Evolutionary conservation across 2,329 filamentous ascomycete species (phyloP).

Genomic region (Fonsecaea pedrosoi): DNA sequence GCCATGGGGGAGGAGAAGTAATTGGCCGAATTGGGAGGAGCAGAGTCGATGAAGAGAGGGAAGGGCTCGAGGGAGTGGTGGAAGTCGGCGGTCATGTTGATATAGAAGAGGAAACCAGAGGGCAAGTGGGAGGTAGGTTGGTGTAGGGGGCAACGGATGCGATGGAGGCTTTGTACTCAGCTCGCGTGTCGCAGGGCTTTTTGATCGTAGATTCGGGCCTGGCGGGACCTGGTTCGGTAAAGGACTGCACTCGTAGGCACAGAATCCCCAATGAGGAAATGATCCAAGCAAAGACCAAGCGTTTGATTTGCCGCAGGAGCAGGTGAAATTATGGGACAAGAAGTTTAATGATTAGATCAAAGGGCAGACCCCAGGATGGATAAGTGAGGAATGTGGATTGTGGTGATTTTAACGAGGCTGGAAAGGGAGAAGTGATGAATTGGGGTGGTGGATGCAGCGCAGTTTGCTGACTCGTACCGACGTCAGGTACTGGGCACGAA

Average conservation of each 20-base stretch:
- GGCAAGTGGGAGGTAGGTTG: not conserved
- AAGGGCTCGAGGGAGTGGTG: conserved; percentile 38
- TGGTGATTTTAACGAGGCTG: conserved; percentile 8
- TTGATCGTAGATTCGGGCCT: not conserved
- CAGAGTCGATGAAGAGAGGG: conserved; percentile 40
- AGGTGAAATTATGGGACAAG: conserved; percentile 2
- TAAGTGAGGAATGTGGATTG: not conserved
- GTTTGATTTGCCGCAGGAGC: conserved; percentile 2
- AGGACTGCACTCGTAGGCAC: not conserved
- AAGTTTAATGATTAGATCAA: conserved; percentile 1
- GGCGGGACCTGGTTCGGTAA: conserved; percentile 3
- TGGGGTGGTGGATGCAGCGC: not conserved
- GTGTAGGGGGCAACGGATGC: not conserved
- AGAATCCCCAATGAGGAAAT: conserved; percentile 6
- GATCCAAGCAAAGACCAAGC: conserved; percentile 2
- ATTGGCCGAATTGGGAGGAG: conserved; percentile 36
- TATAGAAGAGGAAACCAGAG: not conserved
- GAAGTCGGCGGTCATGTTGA: conserved; percentile 21
- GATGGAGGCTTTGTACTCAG: conserved; percentile 11
- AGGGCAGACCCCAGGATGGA: conserved; percentile 3
- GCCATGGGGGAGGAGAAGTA: conserved; percentile 41
- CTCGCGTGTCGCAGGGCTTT: conserved; percentile 8
- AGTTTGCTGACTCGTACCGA: not conserved
- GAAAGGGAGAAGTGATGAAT: conserved; percentile 6
- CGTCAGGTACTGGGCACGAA: too few relatives aligned